Base-by-base conservation (phyloP, 495 filamentous ascomycete genomes). In the Talaromyces thailandensis region DNA sequence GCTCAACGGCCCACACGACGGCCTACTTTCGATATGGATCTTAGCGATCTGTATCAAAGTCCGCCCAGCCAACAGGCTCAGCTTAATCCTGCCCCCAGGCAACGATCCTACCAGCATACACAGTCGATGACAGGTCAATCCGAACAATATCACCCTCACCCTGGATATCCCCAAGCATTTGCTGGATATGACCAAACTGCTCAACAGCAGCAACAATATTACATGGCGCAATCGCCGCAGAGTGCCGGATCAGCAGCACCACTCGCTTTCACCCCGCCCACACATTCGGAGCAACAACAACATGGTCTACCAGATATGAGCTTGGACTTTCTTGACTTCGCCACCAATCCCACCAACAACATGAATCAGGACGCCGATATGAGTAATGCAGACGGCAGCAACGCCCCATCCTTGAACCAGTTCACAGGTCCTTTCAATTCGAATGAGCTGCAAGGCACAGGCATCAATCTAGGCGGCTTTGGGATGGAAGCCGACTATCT, bases 401-500 rank as follows among this genome's bases (percentile, higher is more conserved):
- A 14, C 12, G 23, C 51, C 16, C 11, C 28, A 16, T 18, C 26
- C 18, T 57, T 35, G 29, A 35, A 32, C 16, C 65, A 48, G 64
- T 71, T 50, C 52, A 26, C 40, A 1, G 43, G 26, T 28, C 51
- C 59, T 56, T 71, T 71, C 28, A 68, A 64, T 31, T 40, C 71
- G 9, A 69, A 75, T n/a, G 76, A 76, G 26, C 7, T 57, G 7
- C 72, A 79, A 32, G 75, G 73, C 31, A 74, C 79, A 28, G 76
- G 82, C 29, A 83, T 90, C 72, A 87, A 90, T 64, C 75, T 93
- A 53, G 89, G 89, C 0, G 29, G 55, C n/a, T 89, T 92, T 66
- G 88, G 88, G 23, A 78, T 91, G 65, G 87, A 86, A 64, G 82
- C 88, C 48, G 89, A 87, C 24, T 78, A 84, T 65, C 85, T 88